These are phyloP conservation scores for Akanthomyces uredinophilus DNA, from an alignment of 2,329 filamentous ascomycete species.

Conservation along the genomic window DNA sequence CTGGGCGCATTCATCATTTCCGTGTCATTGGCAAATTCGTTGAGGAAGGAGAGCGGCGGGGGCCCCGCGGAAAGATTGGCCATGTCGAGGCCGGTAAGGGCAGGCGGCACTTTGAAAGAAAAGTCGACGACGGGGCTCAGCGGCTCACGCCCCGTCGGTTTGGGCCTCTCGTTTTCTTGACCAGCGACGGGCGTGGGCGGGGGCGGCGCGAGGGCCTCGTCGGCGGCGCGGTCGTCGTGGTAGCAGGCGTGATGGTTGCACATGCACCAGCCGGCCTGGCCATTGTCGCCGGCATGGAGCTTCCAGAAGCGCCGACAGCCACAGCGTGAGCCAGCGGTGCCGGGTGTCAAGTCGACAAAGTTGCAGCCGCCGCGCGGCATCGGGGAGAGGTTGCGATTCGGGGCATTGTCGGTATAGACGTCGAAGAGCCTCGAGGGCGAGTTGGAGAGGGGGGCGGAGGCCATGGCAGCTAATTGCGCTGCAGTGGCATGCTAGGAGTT, in stretches of 20 bases:
- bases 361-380: conserved; percentile 53
- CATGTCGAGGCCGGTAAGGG: conserved; percentile 37
- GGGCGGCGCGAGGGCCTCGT: conserved; percentile 15
- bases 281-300: conserved; percentile 32
- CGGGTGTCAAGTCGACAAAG: conserved; percentile 49
- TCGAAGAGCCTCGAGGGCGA: conserved; percentile 46
- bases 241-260: conserved; percentile 59
- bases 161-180: conserved; percentile 51
- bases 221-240: conserved; percentile 43
- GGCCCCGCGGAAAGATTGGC: conserved; percentile 27
- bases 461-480: conserved; percentile 46
- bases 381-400: conserved; percentile 23
- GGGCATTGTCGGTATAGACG: conserved; percentile 46
- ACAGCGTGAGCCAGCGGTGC: conserved; percentile 48
- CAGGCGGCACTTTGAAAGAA: conserved; percentile 34
- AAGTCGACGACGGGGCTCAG: conserved; percentile 50
- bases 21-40: conserved; percentile 26
- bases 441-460: conserved; percentile 40
- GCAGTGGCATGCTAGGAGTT: conserved; percentile 12
- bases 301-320: conserved; percentile 60
- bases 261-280: conserved; percentile 53
- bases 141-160: conserved; percentile 39
- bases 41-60: conserved; percentile 30
- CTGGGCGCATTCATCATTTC: conserved; percentile 17
- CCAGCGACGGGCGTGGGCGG: conserved; percentile 26